phyloP scores from a whole-genome alignment of 305 asterid genomes.

The Fraxinus paxiana region DNA sequence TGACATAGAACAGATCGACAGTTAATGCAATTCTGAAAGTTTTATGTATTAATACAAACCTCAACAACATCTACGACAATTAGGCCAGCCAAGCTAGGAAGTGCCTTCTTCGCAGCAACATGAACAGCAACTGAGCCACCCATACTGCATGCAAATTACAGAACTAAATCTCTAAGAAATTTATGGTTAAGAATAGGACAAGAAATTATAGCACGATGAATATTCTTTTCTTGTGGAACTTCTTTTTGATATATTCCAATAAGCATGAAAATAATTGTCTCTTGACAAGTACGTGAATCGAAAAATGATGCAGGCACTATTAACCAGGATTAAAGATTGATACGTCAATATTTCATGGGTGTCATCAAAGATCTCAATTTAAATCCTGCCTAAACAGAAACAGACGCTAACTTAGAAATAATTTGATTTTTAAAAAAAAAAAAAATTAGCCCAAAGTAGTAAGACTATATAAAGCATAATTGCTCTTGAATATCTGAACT shows the following conservation, averaged over 20 bases:
- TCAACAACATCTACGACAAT: conserved; percentile 96
- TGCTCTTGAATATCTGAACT: neutral
- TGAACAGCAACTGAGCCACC: conserved; percentile 93
- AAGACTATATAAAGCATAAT: neutral
- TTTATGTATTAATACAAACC: conserved; percentile 38
- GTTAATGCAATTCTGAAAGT: neutral
- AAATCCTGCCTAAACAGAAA: conserved; percentile 14
- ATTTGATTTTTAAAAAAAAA: neutral
- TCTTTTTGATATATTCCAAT: neutral
- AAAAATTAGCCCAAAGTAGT: neutral
- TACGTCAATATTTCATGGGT: neutral
- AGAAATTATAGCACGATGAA: neutral
- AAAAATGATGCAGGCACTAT: conserved; percentile 1
- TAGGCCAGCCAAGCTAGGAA: conserved; percentile 74
- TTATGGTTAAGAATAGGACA: neutral
- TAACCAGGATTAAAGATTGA: conserved; percentile 1
- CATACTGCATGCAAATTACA: conserved; percentile 51
- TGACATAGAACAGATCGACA: neutral
- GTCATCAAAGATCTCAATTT: neutral
- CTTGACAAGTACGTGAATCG: neutral
- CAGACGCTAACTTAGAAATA: neutral
- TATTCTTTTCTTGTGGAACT: neutral
- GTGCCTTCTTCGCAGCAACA: conserved; percentile 74
- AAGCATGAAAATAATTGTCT: neutral
- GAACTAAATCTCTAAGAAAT: conserved; percentile 4